A percentile compares a stretch with the other conserved stretches of the same genome.
Evolutionary conservation across 768 basidiomycete species (phyloP).

Genomic region (Suillus variegatus): DNA sequence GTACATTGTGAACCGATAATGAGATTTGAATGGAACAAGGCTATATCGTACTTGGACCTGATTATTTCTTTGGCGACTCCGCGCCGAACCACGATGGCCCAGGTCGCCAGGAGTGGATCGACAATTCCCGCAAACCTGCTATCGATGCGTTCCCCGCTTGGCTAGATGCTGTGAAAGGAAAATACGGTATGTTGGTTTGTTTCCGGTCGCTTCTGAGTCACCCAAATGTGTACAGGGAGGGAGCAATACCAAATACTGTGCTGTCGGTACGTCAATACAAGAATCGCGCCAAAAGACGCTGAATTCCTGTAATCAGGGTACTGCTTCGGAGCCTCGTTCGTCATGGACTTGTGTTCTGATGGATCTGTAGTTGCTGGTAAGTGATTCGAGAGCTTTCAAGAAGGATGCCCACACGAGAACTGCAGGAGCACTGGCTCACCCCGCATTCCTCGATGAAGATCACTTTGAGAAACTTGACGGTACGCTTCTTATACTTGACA

Average conservation of each 20-base stretch:
- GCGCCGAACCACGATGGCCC: conserved; percentile 33
- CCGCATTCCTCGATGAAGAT: conserved; percentile 49
- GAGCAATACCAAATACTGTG: conserved; percentile 37
- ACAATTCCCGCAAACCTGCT: conserved; percentile 33
- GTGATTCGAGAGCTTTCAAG: not conserved
- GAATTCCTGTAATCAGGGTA: conserved; percentile 41
- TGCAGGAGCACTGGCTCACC: conserved; percentile 52
- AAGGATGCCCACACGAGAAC: not conserved
- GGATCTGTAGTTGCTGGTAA: conserved; percentile 48
- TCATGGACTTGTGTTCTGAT: conserved; percentile 43
- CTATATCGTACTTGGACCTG: conserved; percentile 56
- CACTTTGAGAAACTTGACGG: conserved; percentile 51
- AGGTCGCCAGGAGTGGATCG: conserved; percentile 42
- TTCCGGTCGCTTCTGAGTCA: not conserved
- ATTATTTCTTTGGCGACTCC: conserved; percentile 59
- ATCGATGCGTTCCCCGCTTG: conserved; percentile 45
- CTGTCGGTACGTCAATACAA: conserved; percentile 39
- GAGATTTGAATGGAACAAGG: conserved; percentile 34
- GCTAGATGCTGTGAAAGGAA: conserved; percentile 49
- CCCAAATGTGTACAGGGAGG: conserved; percentile 23
- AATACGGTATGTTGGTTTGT: conserved; percentile 39
- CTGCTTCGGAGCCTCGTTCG: conserved; percentile 56
- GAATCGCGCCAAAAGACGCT: not conserved
- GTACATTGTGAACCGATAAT: not conserved
- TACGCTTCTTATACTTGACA: conserved; percentile 23